Conservation (phyloP, 345 rosid species). For the Eucalyptus pauciflora region DNA sequence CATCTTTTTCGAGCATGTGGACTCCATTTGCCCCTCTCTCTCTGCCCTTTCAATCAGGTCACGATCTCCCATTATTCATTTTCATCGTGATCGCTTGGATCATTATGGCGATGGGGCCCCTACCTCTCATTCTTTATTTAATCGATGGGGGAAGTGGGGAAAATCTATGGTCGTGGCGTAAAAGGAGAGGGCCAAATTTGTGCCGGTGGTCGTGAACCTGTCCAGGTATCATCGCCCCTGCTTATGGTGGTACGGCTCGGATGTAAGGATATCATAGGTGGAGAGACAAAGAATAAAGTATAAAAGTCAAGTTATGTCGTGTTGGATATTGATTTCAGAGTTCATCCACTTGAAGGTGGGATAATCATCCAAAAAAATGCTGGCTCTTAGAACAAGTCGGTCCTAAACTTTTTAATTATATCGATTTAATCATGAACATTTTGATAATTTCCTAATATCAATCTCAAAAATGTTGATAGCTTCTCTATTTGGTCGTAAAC, state of each 20-base stretch:
- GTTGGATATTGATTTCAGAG: not conserved
- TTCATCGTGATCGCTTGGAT: not conserved
- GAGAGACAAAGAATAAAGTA: not conserved
- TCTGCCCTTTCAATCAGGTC: not conserved
- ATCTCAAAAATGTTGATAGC: accelerated
- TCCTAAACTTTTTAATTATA: no score
- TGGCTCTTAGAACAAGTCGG: accelerated
- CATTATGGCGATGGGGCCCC: not conserved
- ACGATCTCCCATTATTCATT: not conserved
- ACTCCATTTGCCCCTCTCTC: not conserved
- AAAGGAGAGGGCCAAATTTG: not conserved
- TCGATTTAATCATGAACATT: accelerated
- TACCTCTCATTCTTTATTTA: not conserved
- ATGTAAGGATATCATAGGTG: not conserved
- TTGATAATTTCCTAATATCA: no score
- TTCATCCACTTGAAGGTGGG: not conserved
- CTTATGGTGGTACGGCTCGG: not conserved
- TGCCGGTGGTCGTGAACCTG: not conserved
- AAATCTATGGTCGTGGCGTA: not conserved
- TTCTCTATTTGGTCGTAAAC: no score
- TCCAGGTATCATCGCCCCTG: not conserved
- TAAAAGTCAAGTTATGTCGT: not conserved
- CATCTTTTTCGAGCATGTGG: not conserved
- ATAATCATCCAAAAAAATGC: not conserved
- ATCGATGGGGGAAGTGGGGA: not conserved